phyloP scores from a whole-genome alignment of 2,329 filamentous ascomycete species.

The Bipolaris bicolor region DNA sequence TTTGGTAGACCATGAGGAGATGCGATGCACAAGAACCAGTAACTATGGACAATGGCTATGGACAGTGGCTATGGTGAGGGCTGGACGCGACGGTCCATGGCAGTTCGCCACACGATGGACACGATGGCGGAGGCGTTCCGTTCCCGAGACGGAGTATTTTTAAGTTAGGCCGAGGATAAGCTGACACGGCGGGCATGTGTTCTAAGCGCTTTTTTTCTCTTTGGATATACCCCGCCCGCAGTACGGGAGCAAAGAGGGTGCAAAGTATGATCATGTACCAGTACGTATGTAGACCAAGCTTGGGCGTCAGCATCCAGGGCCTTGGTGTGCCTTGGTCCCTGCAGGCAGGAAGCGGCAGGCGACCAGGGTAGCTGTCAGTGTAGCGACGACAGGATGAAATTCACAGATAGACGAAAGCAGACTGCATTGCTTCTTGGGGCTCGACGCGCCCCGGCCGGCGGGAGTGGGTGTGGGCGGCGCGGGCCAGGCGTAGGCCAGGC shows the following conservation, averaged over 20 bases:
- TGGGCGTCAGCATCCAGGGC: background rate
- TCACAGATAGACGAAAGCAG: conserved; percentile 13
- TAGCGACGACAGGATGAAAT: conserved; percentile 11
- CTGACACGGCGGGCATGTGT: background rate
- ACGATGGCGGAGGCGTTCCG: background rate
- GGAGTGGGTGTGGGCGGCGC: background rate
- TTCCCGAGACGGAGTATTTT: conserved; percentile 2
- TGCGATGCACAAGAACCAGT: background rate
- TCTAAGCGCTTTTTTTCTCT: background rate
- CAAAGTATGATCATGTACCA: no score
- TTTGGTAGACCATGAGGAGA: conserved; percentile 11
- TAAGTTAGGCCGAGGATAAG: background rate
- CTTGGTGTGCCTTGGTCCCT: conserved; percentile 12
- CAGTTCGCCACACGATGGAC: background rate
- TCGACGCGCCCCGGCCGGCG: background rate
- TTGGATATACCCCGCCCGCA: background rate
- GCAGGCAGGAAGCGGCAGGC: conserved; percentile 15
- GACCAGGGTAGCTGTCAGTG: conserved; percentile 8
- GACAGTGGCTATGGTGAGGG: background rate
- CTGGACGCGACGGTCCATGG: background rate
- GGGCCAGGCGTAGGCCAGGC: background rate
- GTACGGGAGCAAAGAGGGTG: background rate
- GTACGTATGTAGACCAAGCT: no score
- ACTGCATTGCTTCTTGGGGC: conserved; percentile 4
- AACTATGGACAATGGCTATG: background rate